phyloP scores from a whole-genome alignment of 2,329 filamentous ascomycete genomes.

The Colletotrichum costaricense region DNA sequence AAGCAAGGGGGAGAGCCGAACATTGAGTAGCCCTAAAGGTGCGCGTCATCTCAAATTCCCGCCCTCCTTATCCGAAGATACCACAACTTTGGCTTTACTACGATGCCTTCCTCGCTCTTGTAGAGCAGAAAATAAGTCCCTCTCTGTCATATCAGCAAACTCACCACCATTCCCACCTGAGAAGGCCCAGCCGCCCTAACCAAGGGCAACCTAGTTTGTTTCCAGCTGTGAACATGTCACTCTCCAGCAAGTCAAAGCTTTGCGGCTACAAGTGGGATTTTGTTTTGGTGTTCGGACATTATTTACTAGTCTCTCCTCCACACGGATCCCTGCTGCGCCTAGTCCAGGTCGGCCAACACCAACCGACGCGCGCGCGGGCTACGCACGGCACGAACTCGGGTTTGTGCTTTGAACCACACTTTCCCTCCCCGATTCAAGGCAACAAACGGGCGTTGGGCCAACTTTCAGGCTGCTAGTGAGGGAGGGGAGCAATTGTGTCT shows the following conservation, averaged over 20 bases:
- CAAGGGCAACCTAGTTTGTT: not conserved
- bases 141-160: not conserved
- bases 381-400: conserved; percentile 15
- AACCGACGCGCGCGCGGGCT: conserved; percentile 12
- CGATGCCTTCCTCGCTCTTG: not conserved
- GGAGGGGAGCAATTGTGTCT: not conserved
- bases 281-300: conserved; percentile 8
- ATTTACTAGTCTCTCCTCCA: not conserved
- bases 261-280: not conserved
- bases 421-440: conserved; percentile 4
- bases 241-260: not conserved
- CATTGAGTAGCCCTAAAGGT: not conserved
- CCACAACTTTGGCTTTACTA: not conserved
- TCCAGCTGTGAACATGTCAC: not conserved
- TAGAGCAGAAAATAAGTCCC: not conserved
- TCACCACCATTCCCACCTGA: not conserved
- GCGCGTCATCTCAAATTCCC: conserved; percentile 21
- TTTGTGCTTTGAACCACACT: conserved; percentile 7
- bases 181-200: not conserved
- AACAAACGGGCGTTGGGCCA: not conserved
- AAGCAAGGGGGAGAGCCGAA: not conserved
- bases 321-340: conserved; percentile 15
- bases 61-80: conserved; percentile 4
- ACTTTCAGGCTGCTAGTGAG: not conserved
- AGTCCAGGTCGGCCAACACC: not conserved